A percentile compares a stretch with the other conserved stretches of the same genome.
Conservation (phyloP, 495 filamentous ascomycete genomes). For the Platismatia glauca region DNA sequence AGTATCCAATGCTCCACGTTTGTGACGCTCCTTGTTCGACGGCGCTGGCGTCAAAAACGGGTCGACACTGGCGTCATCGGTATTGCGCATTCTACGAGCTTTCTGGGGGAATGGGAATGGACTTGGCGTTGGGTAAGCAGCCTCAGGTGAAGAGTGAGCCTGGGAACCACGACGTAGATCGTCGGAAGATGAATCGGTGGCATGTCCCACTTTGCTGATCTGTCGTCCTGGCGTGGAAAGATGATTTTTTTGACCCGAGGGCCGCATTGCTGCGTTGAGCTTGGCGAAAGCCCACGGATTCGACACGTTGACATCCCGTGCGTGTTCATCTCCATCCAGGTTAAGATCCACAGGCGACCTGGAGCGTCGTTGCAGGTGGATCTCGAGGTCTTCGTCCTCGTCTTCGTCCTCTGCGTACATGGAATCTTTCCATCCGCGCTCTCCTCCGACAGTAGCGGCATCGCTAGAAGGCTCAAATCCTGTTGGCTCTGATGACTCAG, state of each 20-base stretch:
- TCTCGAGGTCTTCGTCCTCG: slow-evolving; percentile 2
- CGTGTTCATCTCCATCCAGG: slow-evolving; percentile 17
- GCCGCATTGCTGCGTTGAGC: slow-evolving; percentile 37
- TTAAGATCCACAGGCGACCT: slow-evolving; percentile 6
- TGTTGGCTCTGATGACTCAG: not conserved
- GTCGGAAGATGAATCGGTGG: slow-evolving; percentile 5
- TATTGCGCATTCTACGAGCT: slow-evolving; percentile 13
- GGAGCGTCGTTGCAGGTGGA: not conserved
- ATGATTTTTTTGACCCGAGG: slow-evolving; percentile 10
- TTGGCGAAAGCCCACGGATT: slow-evolving; percentile 57
- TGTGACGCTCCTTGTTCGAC: not conserved
- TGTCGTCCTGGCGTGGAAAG: slow-evolving; percentile 21
- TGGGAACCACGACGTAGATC: not conserved
- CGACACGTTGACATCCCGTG: slow-evolving; percentile 29
- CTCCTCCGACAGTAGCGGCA: not conserved
- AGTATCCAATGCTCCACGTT: slow-evolving; percentile 14
- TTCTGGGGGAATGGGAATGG: slow-evolving; percentile 21
- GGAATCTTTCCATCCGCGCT: not conserved
- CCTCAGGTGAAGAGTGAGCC: not conserved
- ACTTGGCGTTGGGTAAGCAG: slow-evolving; percentile 8
- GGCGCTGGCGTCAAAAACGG: not conserved
- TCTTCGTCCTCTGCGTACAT: slow-evolving; percentile 15
- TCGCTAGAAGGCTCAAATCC: not conserved
- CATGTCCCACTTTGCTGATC: slow-evolving; percentile 11
- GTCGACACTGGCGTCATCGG: not conserved